Evolutionary conservation across 2,329 filamentous ascomycete species (phyloP).

Genomic region (Annulohypoxylon truncatum): DNA sequence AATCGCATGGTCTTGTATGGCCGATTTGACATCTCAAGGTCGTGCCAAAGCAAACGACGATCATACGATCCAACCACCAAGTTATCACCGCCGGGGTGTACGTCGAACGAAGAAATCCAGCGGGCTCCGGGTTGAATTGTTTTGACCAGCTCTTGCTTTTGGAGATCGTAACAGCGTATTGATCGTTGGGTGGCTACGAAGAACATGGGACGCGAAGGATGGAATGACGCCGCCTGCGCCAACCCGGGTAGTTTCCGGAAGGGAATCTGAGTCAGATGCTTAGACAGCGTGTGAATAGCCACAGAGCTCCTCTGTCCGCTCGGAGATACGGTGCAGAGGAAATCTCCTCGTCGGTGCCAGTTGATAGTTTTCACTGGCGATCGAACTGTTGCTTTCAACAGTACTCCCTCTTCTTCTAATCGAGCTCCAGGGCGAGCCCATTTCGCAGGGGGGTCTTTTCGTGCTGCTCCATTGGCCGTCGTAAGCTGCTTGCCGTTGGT

Average conservation of each 20-base stretch:
- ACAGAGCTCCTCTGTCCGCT: slow-evolving; percentile 82
- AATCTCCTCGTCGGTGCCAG: slow-evolving; percentile 95
- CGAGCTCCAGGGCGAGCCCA: slow-evolving; percentile 84
- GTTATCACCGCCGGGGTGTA: slow-evolving; percentile 94
- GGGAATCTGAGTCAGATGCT: slow-evolving; percentile 93
- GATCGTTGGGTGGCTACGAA: slow-evolving; percentile 96
- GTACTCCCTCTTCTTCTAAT: slow-evolving; percentile 81
- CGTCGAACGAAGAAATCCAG: slow-evolving; percentile 92
- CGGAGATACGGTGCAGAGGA: slow-evolving; percentile 91
- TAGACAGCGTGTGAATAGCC: slow-evolving; percentile 93
- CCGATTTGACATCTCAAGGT: slow-evolving; percentile 87
- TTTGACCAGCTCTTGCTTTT: slow-evolving; percentile 90
- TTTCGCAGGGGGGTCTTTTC: slow-evolving; percentile 80
- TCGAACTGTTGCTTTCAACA: slow-evolving; percentile 83
- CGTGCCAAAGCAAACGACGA: slow-evolving; percentile 93
- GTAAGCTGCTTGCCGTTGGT: slow-evolving; percentile 70
- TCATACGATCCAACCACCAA: slow-evolving; percentile 96
- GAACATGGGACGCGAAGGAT: slow-evolving; percentile 90
- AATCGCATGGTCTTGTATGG: slow-evolving; percentile 98
- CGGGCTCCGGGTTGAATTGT: slow-evolving; percentile 92
- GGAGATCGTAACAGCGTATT: slow-evolving; percentile 93
- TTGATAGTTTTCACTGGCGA: slow-evolving; percentile 86
- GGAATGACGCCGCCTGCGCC: slow-evolving; percentile 91
- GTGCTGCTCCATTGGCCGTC: slow-evolving; percentile 64
- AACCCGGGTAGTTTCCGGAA: slow-evolving; percentile 82